A percentile compares a stretch with the other conserved stretches of the same genome.
These are phyloP conservation scores for Alliaria petiolata DNA, from an alignment of 345 rosid species.

Conservation along the genomic window DNA sequence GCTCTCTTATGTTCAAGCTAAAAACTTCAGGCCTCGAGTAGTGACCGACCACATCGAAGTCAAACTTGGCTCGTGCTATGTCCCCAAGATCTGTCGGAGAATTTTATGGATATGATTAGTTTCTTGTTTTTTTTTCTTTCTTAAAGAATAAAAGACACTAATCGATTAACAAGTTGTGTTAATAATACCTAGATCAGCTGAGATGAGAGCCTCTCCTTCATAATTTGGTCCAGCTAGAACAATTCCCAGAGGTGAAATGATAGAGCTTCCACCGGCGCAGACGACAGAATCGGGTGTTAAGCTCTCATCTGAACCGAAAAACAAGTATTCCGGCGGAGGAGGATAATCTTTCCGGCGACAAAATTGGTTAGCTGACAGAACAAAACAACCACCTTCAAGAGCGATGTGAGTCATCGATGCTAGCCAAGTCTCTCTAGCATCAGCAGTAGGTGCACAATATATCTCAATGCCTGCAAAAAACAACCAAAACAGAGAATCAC, in stretches of 20 bases:
- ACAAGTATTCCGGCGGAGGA: conserved; percentile 77
- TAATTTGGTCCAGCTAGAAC: conserved; percentile 91
- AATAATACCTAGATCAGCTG: conserved; percentile 78
- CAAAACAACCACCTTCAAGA: conserved; percentile 95
- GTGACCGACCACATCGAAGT: conserved; percentile 94
- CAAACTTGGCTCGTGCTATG: conserved; percentile 79
- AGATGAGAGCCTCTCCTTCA: conserved; percentile 76
- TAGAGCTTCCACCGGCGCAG: conserved; percentile 90
- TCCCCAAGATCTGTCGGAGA: conserved; percentile 73
- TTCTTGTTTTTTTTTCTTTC: background rate
- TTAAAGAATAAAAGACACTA: background rate
- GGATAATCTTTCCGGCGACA: conserved; percentile 89
- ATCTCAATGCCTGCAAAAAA: conserved; percentile 76
- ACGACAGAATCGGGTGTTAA: conserved; percentile 73
- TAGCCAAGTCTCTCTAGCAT: conserved; percentile 77
- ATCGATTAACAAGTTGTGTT: background rate
- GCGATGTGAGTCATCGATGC: conserved; percentile 95
- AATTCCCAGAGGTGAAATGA: conserved; percentile 79
- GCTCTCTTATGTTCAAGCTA: conserved; percentile 77
- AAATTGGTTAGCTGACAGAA: conserved; percentile 84
- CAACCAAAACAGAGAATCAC: no score
- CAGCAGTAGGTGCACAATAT: conserved; percentile 98
- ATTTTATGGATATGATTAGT: background rate
- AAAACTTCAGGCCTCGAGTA: conserved; percentile 92
- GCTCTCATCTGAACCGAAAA: conserved; percentile 60